These are phyloP conservation scores for Colletotrichum godetiae DNA, from an alignment of 2,329 filamentous ascomycete genomes.

Conservation along the genomic window DNA sequence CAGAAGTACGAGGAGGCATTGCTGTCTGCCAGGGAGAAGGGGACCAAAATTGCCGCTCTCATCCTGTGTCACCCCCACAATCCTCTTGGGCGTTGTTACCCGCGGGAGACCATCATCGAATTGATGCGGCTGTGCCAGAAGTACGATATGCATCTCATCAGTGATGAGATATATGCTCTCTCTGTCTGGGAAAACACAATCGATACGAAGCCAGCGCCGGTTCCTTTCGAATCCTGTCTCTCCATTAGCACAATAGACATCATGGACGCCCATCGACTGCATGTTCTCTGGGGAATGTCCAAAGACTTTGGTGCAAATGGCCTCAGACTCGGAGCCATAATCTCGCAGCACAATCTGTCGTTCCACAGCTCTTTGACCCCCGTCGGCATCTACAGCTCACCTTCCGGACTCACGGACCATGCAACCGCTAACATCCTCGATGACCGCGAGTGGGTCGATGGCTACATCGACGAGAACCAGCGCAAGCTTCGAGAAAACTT, in stretches of 20 bases:
- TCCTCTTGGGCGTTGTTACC: slow-evolving; percentile 44
- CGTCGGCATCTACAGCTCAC: slow-evolving; percentile 24
- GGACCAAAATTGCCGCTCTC: neutral
- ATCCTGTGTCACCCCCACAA: slow-evolving; percentile 44
- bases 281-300: slow-evolving; percentile 47
- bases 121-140: slow-evolving; percentile 29
- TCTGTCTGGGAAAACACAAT: slow-evolving; percentile 54
- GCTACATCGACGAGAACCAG: slow-evolving; percentile 57
- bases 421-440: slow-evolving; percentile 33
- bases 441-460: slow-evolving; percentile 46
- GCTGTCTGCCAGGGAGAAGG: slow-evolving; percentile 50
- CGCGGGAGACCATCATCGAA: slow-evolving; percentile 1
- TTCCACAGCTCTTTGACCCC: slow-evolving; percentile 39
- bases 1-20: slow-evolving; percentile 16
- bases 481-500: slow-evolving; percentile 52
- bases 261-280: slow-evolving; percentile 51
- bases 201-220: slow-evolving; percentile 45
- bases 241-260: slow-evolving; percentile 45
- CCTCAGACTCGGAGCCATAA: slow-evolving; percentile 51
- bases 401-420: slow-evolving; percentile 23
- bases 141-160: slow-evolving; percentile 56
- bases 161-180: slow-evolving; percentile 61
- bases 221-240: slow-evolving; percentile 56
- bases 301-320: slow-evolving; percentile 59
- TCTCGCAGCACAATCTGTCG: slow-evolving; percentile 28